Evolutionary conservation across 1,284 basidiomycete species (phyloP), one percentile per base, ranked within the genome.

Genomic region (Pseudozyma pruni): DNA sequence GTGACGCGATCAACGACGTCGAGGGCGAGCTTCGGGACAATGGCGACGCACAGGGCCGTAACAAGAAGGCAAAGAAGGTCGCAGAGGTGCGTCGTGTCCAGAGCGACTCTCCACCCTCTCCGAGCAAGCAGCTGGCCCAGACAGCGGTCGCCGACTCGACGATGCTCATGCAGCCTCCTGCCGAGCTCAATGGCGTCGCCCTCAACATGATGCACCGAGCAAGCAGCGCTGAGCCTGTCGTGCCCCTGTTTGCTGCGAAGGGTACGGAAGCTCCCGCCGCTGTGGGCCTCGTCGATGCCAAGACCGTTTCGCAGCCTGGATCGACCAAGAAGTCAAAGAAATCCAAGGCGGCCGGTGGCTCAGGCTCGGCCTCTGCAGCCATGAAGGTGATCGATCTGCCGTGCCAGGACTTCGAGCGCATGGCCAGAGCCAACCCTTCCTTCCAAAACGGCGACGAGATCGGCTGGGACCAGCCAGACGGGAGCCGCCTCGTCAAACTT

Each of bases 401-500:
- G 16, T 52, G 67, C 35, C 60, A 64, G 20, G 56, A 71, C 19
- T 71, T 71, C 27, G 67, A 71, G 46, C 60, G 61, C 44, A 64
- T 71, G 60, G 45, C 57, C 33, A 43, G 54, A 33, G 44, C 47
- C 1, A 17, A 53, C 10, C 57, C 67, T 2, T 56, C 57, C 5
- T 53, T 64, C 5, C 68, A 71, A 49, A 66, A 71, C 39, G 61
- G 62, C 43, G 67, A 64, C 41, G 56, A 63, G 42, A 62, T 61
- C 14, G 77, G 72, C n/a, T 81, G 78, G 78, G 77, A 81, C 22
- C 71, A 70, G 58, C 62, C 76, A 7, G 79, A 81, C 37, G 80
- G 80, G 8, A 77, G 77, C 27, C 64, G 76, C 11, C 56, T 81
- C 16, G 78, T 81, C 46, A 76, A 79, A 58, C 73, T 81, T 11